These are phyloP conservation scores for Xylaria sp. DNA, from an alignment of 2,329 filamentous ascomycete species.

Conservation along the genomic window DNA sequence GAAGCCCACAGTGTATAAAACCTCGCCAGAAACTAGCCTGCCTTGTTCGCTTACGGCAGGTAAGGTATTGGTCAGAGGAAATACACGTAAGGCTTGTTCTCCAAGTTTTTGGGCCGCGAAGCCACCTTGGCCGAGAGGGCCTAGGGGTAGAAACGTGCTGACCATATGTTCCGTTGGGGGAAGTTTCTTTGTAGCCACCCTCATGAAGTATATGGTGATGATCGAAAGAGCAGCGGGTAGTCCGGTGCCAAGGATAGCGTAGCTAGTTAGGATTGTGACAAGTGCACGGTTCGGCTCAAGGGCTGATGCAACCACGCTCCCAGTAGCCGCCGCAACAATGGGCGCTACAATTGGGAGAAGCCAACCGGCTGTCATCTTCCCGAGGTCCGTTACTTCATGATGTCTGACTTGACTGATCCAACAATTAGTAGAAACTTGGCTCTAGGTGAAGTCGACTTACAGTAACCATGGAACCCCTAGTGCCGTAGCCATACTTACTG, in stretches of 20 bases:
- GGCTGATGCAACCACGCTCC: slow-evolving; percentile 56
- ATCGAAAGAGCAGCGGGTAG: slow-evolving; percentile 60
- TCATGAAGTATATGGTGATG: slow-evolving; percentile 63
- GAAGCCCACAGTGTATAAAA: slow-evolving; percentile 65
- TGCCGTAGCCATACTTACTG: slow-evolving; percentile 51
- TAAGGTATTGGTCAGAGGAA: slow-evolving; percentile 45
- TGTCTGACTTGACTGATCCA: slow-evolving; percentile 20
- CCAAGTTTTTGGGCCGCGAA: slow-evolving; percentile 62
- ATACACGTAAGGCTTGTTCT: slow-evolving; percentile 50
- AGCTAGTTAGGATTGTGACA: slow-evolving; percentile 57
- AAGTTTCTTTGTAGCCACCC: slow-evolving; percentile 60
- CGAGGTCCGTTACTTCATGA: slow-evolving; percentile 49
- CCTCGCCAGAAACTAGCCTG: slow-evolving; percentile 49
- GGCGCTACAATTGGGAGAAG: slow-evolving; percentile 67
- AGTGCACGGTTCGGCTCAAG: slow-evolving; percentile 54
- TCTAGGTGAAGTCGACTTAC: slow-evolving; percentile 3
- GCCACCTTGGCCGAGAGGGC: slow-evolving; percentile 70
- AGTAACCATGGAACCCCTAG: slow-evolving; percentile 59
- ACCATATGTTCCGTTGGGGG: slow-evolving; percentile 66
- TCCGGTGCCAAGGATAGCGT: slow-evolving; percentile 58
- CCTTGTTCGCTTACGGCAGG: slow-evolving; percentile 9
- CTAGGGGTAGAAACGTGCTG: slow-evolving; percentile 69
- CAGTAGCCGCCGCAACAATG: slow-evolving; percentile 65
- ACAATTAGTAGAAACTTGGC: neutral
- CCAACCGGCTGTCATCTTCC: slow-evolving; percentile 62